Percentiles rank a stretch among this genome's conserved stretches.
Evolutionary conservation across 768 basidiomycete genomes (phyloP).

Genomic region (Mycena chlorophos): DNA sequence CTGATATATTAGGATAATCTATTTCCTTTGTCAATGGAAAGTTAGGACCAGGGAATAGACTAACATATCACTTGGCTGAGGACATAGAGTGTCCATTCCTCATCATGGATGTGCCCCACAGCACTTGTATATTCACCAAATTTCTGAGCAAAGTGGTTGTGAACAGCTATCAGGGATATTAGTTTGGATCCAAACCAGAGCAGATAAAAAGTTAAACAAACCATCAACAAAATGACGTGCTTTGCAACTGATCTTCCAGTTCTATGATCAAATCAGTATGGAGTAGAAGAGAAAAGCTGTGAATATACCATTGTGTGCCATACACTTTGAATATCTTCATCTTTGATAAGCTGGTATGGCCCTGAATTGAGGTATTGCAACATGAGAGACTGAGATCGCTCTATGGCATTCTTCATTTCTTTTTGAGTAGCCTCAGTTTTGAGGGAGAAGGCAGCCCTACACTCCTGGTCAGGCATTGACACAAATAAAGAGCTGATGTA

Average conservation of each 20-base stretch:
- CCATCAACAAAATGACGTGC: constrained; percentile 23
- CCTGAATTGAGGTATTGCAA: constrained; percentile 22
- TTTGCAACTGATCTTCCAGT: constrained; percentile 25
- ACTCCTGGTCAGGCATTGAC: background rate
- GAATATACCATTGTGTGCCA: constrained; percentile 21
- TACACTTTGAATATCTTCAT: constrained; percentile 22
- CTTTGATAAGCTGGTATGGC: constrained; percentile 22
- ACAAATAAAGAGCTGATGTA: background rate
- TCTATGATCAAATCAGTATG: constrained; percentile 1
- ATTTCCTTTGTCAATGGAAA: background rate
- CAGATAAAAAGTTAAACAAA: background rate
- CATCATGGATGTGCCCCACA: constrained; percentile 8
- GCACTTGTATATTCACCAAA: constrained; percentile 15
- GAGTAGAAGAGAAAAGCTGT: background rate
- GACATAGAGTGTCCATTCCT: constrained; percentile 21
- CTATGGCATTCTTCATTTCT: constrained; percentile 18
- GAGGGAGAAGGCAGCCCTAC: constrained; percentile 15
- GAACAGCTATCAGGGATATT: constrained; percentile 16
- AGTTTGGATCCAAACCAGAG: background rate
- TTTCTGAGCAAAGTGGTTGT: constrained; percentile 20
- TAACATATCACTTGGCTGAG: constrained; percentile 24
- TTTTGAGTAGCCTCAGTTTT: constrained; percentile 19
- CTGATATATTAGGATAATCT: constrained; percentile 27
- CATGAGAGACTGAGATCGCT: constrained; percentile 16
- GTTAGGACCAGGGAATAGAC: background rate